Percentiles rank a stretch among this genome's conserved stretches.
These are phyloP conservation scores for Candida nemodendra DNA, from an alignment of 805 yeast genomes.

Conservation along the genomic window DNA sequence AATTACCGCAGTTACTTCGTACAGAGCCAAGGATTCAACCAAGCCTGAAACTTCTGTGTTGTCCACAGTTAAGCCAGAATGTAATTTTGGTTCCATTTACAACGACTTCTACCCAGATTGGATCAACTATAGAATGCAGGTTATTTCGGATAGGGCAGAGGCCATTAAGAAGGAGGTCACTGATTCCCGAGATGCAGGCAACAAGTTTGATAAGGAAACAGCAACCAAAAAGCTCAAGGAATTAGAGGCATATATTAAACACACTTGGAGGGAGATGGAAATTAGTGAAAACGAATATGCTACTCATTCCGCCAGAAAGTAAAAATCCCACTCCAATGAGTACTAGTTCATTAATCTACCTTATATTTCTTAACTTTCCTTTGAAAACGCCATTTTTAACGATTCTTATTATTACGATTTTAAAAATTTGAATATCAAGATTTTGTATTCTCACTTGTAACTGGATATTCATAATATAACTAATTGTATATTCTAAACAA, in stretches of 20 bases:
- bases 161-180: slow-evolving; percentile 27
- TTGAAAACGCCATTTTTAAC: no score
- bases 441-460: no score
- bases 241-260: slow-evolving; percentile 26
- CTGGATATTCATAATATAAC: no score
- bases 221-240: slow-evolving; percentile 34
- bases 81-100: slow-evolving; percentile 35
- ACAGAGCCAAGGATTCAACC: slow-evolving; percentile 39
- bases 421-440: no score
- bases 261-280: slow-evolving; percentile 37
- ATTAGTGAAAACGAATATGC: slow-evolving; percentile 28
- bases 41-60: slow-evolving; percentile 39
- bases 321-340: slow-evolving; percentile 3
- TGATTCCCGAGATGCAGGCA: slow-evolving; percentile 23
- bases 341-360: background rate
- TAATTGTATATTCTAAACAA: no score
- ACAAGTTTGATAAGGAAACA: slow-evolving; percentile 37
- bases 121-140: slow-evolving; percentile 38
- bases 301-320: slow-evolving; percentile 5
- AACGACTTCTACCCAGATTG: slow-evolving; percentile 41
- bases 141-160: slow-evolving; percentile 33
- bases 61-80: slow-evolving; percentile 41
- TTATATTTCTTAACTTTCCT: background rate
- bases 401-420: no score
- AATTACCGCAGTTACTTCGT: slow-evolving; percentile 43